Conservation (phyloP, 108 stramenopile species). For the Nannochloropsis oceanica region DNA sequence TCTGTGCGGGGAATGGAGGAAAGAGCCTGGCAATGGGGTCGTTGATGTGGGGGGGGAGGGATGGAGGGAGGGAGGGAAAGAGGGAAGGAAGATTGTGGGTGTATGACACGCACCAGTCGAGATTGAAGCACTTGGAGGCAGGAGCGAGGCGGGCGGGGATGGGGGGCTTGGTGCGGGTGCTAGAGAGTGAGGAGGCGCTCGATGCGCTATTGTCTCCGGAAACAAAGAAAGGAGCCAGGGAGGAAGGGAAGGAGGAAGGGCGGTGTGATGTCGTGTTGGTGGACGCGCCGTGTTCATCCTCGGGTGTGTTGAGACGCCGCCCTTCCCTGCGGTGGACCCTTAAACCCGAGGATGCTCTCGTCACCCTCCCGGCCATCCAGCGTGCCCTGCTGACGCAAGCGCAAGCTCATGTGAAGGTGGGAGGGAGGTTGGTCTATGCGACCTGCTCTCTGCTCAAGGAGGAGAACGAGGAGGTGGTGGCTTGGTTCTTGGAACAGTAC, state of each 20-base stretch:
- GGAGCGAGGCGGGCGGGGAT: background rate
- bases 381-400: background rate
- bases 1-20: background rate
- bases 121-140: background rate
- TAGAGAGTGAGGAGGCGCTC: background rate
- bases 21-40: background rate
- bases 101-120: background rate
- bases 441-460: background rate
- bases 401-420: background rate
- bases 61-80: background rate
- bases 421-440: background rate
- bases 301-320: background rate
- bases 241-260: background rate
- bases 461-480: background rate
- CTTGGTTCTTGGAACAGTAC: background rate
- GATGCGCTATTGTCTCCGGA: background rate
- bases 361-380: background rate
- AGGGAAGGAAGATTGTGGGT: background rate
- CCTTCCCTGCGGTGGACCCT: background rate
- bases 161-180: background rate
- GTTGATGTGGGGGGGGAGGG: background rate
- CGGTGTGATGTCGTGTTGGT: background rate
- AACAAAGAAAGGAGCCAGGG: too few species aligned
- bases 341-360: background rate
- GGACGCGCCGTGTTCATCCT: background rate